phyloP scores from a whole-genome alignment of 78 protist genomes.

The Tieghemostelium lacteum region DNA sequence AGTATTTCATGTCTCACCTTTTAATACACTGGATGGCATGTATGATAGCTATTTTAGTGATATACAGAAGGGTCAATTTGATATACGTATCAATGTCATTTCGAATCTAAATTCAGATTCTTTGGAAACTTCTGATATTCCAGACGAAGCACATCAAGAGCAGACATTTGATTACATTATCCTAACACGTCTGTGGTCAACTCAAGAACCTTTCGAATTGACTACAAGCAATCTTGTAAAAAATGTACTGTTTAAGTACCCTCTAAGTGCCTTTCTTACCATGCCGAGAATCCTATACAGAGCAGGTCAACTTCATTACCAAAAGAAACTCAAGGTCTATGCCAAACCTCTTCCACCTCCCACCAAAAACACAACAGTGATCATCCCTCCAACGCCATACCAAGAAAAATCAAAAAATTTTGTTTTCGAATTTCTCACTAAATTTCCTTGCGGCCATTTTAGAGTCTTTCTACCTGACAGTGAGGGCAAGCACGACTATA shows the following conservation, averaged over 20 bases:
- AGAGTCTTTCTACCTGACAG: conserved; percentile 8
- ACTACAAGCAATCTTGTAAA: background rate
- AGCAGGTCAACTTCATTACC: conserved; percentile 53
- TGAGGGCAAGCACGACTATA: no score
- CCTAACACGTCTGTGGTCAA: conserved; percentile 52
- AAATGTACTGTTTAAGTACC: conserved; percentile 5
- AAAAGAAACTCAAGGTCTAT: conserved; percentile 17
- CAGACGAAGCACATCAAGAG: background rate
- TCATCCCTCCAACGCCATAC: conserved; percentile 21
- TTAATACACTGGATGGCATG: conserved; percentile 60
- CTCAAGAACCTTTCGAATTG: background rate
- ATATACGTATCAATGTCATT: conserved; percentile 45
- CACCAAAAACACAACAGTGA: conserved; percentile 25
- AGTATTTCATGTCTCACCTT: conserved; percentile 68
- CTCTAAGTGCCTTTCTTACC: conserved; percentile 21
- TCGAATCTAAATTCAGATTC: conserved; percentile 9
- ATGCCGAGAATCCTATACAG: conserved; percentile 48
- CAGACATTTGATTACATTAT: conserved; percentile 20
- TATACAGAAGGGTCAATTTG: conserved; percentile 10
- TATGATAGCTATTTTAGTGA: conserved; percentile 43
- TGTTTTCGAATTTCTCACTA: background rate
- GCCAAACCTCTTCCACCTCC: conserved; percentile 72
- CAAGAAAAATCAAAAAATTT: background rate
- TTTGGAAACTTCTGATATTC: background rate
- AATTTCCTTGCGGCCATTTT: conserved; percentile 2